Evolutionary conservation across 768 basidiomycete species (phyloP).

Genomic region (Lentinula edodes): DNA sequence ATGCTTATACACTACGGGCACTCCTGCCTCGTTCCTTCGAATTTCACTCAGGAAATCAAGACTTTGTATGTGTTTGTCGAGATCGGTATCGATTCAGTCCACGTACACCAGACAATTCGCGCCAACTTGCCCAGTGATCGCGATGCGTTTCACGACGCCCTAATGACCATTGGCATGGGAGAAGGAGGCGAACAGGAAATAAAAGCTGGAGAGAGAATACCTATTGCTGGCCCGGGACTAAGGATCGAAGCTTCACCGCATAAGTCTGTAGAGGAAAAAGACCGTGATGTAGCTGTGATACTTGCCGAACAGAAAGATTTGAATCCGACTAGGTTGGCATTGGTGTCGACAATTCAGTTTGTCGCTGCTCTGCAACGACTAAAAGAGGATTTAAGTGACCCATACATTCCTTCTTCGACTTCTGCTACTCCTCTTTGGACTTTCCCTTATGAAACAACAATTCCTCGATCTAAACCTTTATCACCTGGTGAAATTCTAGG

Average conservation of each 20-base stretch:
- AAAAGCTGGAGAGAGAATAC: slow-evolving; percentile 39
- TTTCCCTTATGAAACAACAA: slow-evolving; percentile 66
- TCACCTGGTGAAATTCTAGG: slow-evolving; percentile 97
- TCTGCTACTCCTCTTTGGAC: slow-evolving; percentile 33
- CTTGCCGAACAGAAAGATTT: neutral
- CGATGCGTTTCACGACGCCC: slow-evolving; percentile 52
- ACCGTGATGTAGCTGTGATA: slow-evolving; percentile 5
- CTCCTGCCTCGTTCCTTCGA: slow-evolving; percentile 95
- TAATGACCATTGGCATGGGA: slow-evolving; percentile 53
- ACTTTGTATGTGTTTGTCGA: slow-evolving; percentile 98
- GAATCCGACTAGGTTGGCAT: slow-evolving; percentile 64
- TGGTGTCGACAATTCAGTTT: slow-evolving; percentile 98
- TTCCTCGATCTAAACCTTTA: slow-evolving; percentile 86
- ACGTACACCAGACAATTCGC: slow-evolving; percentile 80
- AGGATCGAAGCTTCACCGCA: slow-evolving; percentile 48
- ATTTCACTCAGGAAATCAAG: slow-evolving; percentile 74
- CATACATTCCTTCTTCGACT: slow-evolving; percentile 15
- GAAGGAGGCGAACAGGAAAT: slow-evolving; percentile 36
- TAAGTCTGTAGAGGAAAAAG: slow-evolving; percentile 4
- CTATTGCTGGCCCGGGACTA: slow-evolving; percentile 36
- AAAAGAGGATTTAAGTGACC: slow-evolving; percentile 66
- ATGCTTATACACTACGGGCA: slow-evolving; percentile 99
- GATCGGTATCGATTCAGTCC: slow-evolving; percentile 84
- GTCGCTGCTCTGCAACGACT: slow-evolving; percentile 87
- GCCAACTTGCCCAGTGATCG: slow-evolving; percentile 84